Evolutionary conservation across 1,284 basidiomycete genomes (phyloP).

Genomic region (Rhodotorula mucilaginosa): DNA sequence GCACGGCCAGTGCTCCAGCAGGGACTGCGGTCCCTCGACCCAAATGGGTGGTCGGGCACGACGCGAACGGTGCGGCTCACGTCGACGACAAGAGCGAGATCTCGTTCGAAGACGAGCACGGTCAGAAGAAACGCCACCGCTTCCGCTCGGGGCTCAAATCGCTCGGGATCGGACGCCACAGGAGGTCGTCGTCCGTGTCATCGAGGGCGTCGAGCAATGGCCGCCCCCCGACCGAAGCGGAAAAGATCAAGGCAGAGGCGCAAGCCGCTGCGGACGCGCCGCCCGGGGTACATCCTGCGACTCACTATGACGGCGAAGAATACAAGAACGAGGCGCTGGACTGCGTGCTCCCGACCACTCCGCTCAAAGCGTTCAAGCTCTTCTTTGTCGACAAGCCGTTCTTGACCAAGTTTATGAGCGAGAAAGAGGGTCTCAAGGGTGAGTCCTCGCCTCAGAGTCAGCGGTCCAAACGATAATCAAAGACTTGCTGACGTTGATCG

Average conservation of each 20-base stretch:
- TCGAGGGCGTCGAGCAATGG: neutral
- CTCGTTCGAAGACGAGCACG: constrained; percentile 38
- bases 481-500: neutral
- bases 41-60: neutral
- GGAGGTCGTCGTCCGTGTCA: neutral
- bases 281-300: constrained; percentile 19
- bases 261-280: constrained; percentile 1
- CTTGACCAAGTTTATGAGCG: constrained; percentile 84
- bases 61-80: constrained; percentile 2
- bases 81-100: constrained; percentile 35
- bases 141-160: constrained; percentile 13
- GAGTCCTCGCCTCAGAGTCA: neutral
- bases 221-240: constrained; percentile 25
- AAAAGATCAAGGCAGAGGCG: constrained; percentile 34
- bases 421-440: constrained; percentile 65
- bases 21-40: neutral
- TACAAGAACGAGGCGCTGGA: constrained; percentile 36
- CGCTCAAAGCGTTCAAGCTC: constrained; percentile 89
- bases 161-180: neutral
- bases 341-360: constrained; percentile 70
- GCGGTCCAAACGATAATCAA: neutral
- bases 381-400: constrained; percentile 88
- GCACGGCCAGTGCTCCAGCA: neutral
- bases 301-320: constrained; percentile 31
- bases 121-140: constrained; percentile 33